A percentile compares a stretch with the other conserved stretches of the same genome.
These are phyloP conservation scores for Colletotrichum destructivum DNA, from an alignment of 2,329 filamentous ascomycete species.

Conservation along the genomic window DNA sequence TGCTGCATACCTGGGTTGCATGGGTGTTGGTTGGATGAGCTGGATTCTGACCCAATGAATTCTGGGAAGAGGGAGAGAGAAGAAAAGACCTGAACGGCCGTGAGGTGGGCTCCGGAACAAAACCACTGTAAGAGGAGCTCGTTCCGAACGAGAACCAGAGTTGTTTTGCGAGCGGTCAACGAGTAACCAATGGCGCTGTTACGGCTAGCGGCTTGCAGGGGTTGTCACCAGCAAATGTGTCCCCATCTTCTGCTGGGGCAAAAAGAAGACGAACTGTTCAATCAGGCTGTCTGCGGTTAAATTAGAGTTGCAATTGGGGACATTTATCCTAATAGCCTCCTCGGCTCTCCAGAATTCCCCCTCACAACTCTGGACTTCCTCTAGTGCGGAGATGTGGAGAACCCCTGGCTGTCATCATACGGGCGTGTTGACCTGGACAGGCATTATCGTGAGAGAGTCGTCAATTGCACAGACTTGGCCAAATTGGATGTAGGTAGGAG, in stretches of 20 bases:
- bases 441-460: neutral
- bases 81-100: constrained; percentile 5
- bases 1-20: constrained; percentile 16
- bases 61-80: neutral
- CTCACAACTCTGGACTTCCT: constrained; percentile 14
- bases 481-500: neutral
- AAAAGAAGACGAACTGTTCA: constrained; percentile 21
- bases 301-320: constrained; percentile 27
- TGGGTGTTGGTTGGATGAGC: constrained; percentile 23
- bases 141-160: constrained; percentile 28
- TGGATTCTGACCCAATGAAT: neutral
- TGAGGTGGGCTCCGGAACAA: constrained; percentile 24
- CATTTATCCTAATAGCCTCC: constrained; percentile 42
- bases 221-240: constrained; percentile 17
- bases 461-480: neutral
- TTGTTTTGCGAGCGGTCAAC: constrained; percentile 9
- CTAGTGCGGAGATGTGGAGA: constrained; percentile 34
- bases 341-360: constrained; percentile 25
- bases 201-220: constrained; percentile 31
- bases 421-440: neutral
- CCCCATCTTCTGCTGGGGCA: constrained; percentile 33
- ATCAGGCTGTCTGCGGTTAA: constrained; percentile 43
- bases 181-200: constrained; percentile 14
- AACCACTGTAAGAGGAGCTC: constrained; percentile 20
- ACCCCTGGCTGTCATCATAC: constrained; percentile 20